Evolutionary conservation across 495 filamentous ascomycete species (phyloP), one percentile per base, ranked within the genome.

Genomic region (Baudoinia panamericana): DNA sequence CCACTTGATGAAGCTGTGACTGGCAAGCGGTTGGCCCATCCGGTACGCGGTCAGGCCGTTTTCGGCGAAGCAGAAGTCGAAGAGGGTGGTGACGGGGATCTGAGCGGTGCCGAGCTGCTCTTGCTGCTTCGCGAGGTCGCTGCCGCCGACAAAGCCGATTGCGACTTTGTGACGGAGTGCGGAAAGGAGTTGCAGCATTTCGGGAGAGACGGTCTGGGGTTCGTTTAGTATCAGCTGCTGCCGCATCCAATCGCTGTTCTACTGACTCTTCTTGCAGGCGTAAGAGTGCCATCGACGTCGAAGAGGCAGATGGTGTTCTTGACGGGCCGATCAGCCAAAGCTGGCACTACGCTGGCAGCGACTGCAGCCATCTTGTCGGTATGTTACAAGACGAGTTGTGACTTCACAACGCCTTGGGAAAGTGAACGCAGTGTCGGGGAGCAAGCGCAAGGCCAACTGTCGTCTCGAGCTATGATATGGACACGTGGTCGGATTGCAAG

Each of bases 41-140:
- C 82, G 83, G 67, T 68, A 90, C n/a, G 87, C 88, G 0, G 79
- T 87, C 42, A 97, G 73, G 1, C 90, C 88, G 64, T 96, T 95
- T 65, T 96, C 88, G 38, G 84, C 63, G 67, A 96, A 96, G 69
- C 81, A 88, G 65, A 83, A 95, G 65, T 96, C 88, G 66, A 96
- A 97, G 43, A 95, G 74, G 28, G 71, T 58, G 5, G 75, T 84
- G 6, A 87, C 84, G 54, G 74, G 60, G 33, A 79, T 67, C 22
- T 57, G 50, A 21, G 61, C 41, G 2, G 69, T 67, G 53, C 84
- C 87, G 19, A 96, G 75, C 61, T 97, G 90, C 59, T 97, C 90
- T 58, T 96, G 84, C 58, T 96, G 90, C 67, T 97, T 96, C 34
- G 64, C 64, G 31, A 93, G 68, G 68, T 97, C 76, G 42, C 80